Evolutionary conservation across 495 filamentous ascomycete genomes (phyloP).

Genomic region (Penicillium longicatenatum): DNA sequence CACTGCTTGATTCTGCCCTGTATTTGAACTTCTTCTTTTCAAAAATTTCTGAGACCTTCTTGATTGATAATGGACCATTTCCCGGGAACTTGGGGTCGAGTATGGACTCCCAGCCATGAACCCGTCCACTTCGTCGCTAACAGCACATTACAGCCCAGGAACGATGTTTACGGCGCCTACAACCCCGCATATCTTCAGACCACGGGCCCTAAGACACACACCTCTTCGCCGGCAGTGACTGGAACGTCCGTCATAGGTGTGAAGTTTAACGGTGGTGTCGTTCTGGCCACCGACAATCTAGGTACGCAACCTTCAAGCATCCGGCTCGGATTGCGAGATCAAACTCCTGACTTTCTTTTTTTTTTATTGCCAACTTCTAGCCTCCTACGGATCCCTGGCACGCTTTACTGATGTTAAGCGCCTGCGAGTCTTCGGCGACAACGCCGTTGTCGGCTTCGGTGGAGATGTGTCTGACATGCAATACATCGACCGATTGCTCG

Average conservation of each 20-base stretch:
- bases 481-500: constrained; percentile 87
- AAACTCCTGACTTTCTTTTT: constrained; percentile 5
- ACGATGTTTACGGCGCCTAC: constrained; percentile 95
- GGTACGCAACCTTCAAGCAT: constrained; percentile 53
- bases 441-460: constrained; percentile 81
- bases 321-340: not conserved
- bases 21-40: not conserved
- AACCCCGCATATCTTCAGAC: constrained; percentile 78
- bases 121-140: constrained; percentile 32
- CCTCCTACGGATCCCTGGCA: constrained; percentile 95
- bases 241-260: constrained; percentile 92
- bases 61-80: constrained; percentile 79
- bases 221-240: constrained; percentile 88
- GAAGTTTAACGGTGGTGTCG: constrained; percentile 95
- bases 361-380: constrained; percentile 52
- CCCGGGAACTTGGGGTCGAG: constrained; percentile 94
- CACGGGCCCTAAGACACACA: constrained; percentile 75
- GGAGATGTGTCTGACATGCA: constrained; percentile 99
- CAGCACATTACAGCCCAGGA: constrained; percentile 67
- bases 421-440: constrained; percentile 75
- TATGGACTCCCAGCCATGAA: constrained; percentile 52
- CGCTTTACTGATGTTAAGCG: constrained; percentile 94
- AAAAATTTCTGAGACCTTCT: not conserved
- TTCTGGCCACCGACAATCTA: constrained; percentile 94
- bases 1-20: not conserved